phyloP scores from a whole-genome alignment of 2,329 filamentous ascomycete species.

The Penicillium sp. region DNA sequence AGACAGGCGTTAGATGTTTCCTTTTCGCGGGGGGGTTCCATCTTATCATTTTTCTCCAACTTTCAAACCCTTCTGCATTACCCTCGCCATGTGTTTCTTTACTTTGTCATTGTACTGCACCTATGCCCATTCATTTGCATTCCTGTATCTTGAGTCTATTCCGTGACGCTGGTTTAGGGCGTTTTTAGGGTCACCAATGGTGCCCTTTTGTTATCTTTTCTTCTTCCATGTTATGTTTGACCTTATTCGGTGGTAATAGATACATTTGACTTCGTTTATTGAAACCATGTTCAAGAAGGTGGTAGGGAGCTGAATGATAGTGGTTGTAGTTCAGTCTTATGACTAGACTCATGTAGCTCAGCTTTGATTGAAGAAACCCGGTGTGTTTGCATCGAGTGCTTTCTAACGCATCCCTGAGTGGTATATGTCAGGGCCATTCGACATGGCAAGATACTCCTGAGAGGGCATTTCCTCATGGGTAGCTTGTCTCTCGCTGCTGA shows the following conservation, averaged over 20 bases:
- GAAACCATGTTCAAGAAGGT: not conserved
- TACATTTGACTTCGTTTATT: not conserved
- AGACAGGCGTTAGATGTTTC: constrained; percentile 32
- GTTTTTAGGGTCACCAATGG: not conserved
- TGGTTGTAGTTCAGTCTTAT: not conserved
- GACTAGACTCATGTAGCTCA: not conserved
- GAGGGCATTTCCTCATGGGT: not conserved
- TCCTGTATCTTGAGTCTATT: constrained; percentile 2
- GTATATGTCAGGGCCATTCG: not conserved
- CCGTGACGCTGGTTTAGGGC: constrained; percentile 1
- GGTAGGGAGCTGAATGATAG: not conserved
- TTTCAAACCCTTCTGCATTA: constrained; percentile 12
- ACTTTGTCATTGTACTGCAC: constrained; percentile 6
- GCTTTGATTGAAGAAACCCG: not conserved
- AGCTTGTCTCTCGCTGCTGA: not conserved
- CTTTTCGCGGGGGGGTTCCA: constrained; percentile 11
- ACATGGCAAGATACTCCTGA: not conserved
- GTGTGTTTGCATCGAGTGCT: not conserved
- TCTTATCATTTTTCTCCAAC: constrained; percentile 6
- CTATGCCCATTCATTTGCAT: not conserved
- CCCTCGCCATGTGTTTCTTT: constrained; percentile 6
- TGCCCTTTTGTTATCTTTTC: not conserved
- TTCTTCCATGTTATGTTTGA: not conserved
- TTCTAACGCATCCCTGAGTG: not conserved
- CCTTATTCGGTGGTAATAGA: constrained; percentile 7